Evolutionary conservation across 495 filamentous ascomycete species (phyloP).

Genomic region (Annulohypoxylon nitens): DNA sequence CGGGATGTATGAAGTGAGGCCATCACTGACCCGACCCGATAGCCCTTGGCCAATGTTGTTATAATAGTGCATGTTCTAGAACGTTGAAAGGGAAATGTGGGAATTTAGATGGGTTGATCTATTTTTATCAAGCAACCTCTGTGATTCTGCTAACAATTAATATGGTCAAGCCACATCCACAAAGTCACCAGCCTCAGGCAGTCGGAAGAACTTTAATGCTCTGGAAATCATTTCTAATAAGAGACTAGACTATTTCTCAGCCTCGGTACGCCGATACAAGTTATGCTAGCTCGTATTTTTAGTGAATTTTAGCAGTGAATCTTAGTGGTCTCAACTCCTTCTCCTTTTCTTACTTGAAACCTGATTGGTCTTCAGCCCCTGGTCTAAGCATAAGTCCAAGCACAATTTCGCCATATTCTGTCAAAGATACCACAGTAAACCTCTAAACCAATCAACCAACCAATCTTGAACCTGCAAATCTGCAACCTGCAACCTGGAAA

Average conservation of each 20-base stretch:
- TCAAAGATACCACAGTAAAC: conserved; percentile 1
- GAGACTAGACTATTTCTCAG: conserved; percentile 8
- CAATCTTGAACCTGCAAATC: background rate
- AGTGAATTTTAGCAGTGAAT: conserved; percentile 3
- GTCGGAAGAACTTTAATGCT: conserved; percentile 7
- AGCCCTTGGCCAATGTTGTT: background rate
- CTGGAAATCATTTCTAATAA: background rate
- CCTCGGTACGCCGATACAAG: conserved; percentile 14
- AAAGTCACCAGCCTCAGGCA: conserved; percentile 4
- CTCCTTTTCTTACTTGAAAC: conserved; percentile 16
- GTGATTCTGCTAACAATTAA: background rate
- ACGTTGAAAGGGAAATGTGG: conserved; percentile 14
- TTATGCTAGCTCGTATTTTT: conserved; percentile 7
- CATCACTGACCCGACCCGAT: background rate
- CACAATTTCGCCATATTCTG: conserved; percentile 28
- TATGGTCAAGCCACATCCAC: background rate
- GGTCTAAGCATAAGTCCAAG: conserved; percentile 23
- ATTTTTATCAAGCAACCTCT: background rate
- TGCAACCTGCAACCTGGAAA: background rate
- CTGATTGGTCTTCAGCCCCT: conserved; percentile 23
- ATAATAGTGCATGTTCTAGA: conserved; percentile 10
- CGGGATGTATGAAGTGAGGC: background rate
- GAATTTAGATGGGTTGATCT: conserved; percentile 8
- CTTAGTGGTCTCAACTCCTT: conserved; percentile 23
- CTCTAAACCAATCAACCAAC: background rate